Evolutionary conservation across 768 basidiomycete genomes (phyloP).

Genomic region (Naganishia onofrii): DNA sequence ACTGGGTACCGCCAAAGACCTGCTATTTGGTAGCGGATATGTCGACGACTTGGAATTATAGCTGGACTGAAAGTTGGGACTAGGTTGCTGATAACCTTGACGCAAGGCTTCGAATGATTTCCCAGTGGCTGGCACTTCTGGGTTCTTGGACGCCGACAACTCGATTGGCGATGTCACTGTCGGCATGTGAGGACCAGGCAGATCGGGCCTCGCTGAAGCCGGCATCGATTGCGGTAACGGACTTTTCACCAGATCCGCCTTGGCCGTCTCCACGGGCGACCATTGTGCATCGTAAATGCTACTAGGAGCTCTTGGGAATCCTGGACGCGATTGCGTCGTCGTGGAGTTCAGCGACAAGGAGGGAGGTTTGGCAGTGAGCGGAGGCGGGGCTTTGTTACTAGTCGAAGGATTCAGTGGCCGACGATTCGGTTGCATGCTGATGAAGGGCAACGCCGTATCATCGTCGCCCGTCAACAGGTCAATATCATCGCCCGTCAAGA

Average conservation of each 20-base stretch:
- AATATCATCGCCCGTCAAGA: slow-evolving; percentile 34
- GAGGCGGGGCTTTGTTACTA: slow-evolving; percentile 8
- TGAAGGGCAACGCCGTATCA: slow-evolving; percentile 1
- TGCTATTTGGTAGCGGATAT: slow-evolving; percentile 2
- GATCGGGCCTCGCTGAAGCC: neutral
- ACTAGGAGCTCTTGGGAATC: neutral
- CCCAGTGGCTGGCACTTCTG: neutral
- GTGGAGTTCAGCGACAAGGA: slow-evolving; percentile 35
- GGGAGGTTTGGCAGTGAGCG: slow-evolving; percentile 15
- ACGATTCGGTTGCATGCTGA: slow-evolving; percentile 18
- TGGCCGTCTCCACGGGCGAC: slow-evolving; percentile 10
- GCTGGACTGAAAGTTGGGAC: neutral
- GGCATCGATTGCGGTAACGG: neutral
- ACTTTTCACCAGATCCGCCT: neutral
- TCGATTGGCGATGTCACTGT: slow-evolving; percentile 10
- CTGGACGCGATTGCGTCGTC: slow-evolving; percentile 19
- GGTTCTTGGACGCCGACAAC: neutral
- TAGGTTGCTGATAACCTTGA: too few species aligned
- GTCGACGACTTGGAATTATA: slow-evolving; percentile 1
- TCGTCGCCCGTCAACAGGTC: slow-evolving; percentile 35
- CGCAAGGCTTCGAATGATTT: neutral
- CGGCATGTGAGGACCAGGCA: neutral
- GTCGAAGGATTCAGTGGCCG: slow-evolving; percentile 27
- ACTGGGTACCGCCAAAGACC: neutral
- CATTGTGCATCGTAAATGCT: slow-evolving; percentile 33